Conservation (phyloP, 202 grass and related monocot genomes). For the Setaria viridis region DNA sequence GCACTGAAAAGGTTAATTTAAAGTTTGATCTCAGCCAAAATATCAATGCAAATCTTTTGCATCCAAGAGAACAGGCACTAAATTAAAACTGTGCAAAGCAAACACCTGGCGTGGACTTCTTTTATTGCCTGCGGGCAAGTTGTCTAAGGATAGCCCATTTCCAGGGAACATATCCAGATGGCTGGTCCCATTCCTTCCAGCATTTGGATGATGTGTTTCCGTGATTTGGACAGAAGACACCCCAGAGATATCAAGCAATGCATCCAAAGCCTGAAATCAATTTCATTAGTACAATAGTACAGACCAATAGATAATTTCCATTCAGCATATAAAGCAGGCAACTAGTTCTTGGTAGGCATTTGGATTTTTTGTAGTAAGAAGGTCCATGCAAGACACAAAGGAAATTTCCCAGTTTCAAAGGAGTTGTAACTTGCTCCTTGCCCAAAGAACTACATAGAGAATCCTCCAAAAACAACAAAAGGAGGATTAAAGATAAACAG, state of each 20-base stretch:
- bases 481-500: background rate
- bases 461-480: background rate
- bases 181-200: constrained; percentile 25
- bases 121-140: constrained; percentile 24
- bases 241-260: constrained; percentile 79
- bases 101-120: constrained; percentile 65
- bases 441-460: background rate
- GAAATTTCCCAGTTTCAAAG: background rate
- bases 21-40: background rate
- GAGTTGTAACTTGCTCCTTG: background rate
- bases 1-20: constrained; percentile 10
- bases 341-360: background rate
- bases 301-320: background rate
- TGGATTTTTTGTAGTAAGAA: background rate
- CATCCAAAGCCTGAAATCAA: constrained; percentile 76
- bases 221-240: constrained; percentile 40
- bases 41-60: background rate
- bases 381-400: background rate
- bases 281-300: constrained; percentile 17
- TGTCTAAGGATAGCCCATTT: constrained; percentile 49
- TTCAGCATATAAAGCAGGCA: background rate
- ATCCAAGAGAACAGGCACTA: constrained; percentile 23
- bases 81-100: constrained; percentile 32
- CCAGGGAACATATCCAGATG: constrained; percentile 43
- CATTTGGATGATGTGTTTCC: constrained; percentile 38